These are phyloP conservation scores for Leptographium radiaticola DNA, from an alignment of 2,329 filamentous ascomycete genomes.

Conservation along the genomic window DNA sequence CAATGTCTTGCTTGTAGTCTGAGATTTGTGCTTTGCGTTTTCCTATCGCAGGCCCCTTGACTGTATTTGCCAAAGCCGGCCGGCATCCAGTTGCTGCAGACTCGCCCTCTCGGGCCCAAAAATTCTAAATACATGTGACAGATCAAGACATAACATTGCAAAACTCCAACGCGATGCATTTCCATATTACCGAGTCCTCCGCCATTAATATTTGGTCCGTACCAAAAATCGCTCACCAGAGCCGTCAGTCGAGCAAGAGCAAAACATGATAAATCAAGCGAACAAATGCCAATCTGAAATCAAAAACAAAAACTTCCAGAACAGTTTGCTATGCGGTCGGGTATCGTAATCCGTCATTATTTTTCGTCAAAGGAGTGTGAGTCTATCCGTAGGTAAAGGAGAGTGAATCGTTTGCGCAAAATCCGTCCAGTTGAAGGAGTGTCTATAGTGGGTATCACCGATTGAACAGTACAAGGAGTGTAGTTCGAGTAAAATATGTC, in stretches of 20 bases:
- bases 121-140: not conserved
- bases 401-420: conserved; percentile 19
- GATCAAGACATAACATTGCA: not conserved
- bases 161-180: not conserved
- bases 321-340: conserved; percentile 38
- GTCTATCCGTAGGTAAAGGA: conserved; percentile 12
- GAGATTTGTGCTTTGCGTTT: no score
- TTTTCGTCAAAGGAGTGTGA: conserved; percentile 18
- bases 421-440: conserved; percentile 24
- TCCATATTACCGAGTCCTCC: not conserved
- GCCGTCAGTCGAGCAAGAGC: not conserved
- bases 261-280: conserved; percentile 6
- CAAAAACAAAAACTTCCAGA: conserved; percentile 17
- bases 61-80: not conserved
- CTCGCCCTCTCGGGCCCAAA: not conserved
- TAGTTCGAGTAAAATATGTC: conserved; percentile 14
- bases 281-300: conserved; percentile 2
- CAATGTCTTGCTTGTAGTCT: no score
- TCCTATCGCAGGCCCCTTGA: no score
- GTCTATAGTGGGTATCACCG: conserved; percentile 32
- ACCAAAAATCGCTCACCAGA: not conserved
- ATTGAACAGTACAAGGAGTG: conserved; percentile 16
- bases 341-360: conserved; percentile 26
- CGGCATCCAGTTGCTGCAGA: not conserved
- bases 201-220: not conserved